Evolutionary conservation across 192 early-diverging fungal species (phyloP), one percentile per base, ranked within the genome.

Genomic region (Geranomyces variabilis): DNA sequence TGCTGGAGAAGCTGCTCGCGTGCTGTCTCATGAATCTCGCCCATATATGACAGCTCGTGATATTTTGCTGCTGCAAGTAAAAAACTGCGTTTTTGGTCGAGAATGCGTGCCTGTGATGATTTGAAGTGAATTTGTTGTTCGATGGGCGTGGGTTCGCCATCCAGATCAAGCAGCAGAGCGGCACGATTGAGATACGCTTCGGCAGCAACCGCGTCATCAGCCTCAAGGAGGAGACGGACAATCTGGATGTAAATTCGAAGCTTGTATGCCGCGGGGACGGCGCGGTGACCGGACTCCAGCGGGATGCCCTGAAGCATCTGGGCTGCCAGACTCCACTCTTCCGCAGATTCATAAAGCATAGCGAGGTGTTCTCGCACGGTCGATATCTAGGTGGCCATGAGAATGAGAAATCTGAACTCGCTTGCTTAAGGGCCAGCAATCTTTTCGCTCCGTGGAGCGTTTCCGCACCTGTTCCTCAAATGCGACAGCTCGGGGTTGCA

Each of bases 131-230:
- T 73, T 24, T 60, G 74, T 1, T 77, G 67, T 46, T 49, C 69
- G 0, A 77, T 64, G 65, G 91, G 89, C 29, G 78, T 79, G 59
- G 81, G 76, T 17, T 83, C 74, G 7, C 78, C 79, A 6, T 6
- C 19, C 17, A 9, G 51, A 24, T 74, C 58, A n/a, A 76, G 21
- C 44, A 93, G 74, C 43, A 94, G 67, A 1, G 92, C 84, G 21
- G 93, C 94, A 31, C 95, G 93, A 75, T 91, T 93, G 36, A 97
- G 84, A 63, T 90, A 93, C 0, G 91, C 75, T 64, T 93, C 92
- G 0, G 97, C 96, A 45, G 83, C 75, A 29, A 91, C 83, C 29
- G 89, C 81, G 74, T 94, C 93, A 17, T 93, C 93, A 44, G 92
- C 93, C 71, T 90, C 90, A 31, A 96, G 82, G n/a, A 92, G 84